phyloP scores from a whole-genome alignment of 1,139 yeast genomes.

The Suhomyces atakaporum region DNA sequence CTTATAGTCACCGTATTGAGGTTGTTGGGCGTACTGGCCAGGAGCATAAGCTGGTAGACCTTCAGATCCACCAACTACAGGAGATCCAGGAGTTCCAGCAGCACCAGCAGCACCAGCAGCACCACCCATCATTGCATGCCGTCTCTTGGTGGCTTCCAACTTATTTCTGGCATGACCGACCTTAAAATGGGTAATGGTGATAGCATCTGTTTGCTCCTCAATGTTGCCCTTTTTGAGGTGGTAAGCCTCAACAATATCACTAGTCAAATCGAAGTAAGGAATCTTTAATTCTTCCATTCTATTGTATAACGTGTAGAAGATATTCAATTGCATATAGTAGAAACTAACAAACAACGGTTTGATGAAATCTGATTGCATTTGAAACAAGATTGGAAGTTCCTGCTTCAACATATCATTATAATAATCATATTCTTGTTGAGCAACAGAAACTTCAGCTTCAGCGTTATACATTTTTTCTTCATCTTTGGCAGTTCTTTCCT shows the following conservation, averaged over 20 bases:
- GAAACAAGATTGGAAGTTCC: slow-evolving; percentile 84
- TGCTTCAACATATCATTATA: slow-evolving; percentile 91
- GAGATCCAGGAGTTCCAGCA: slow-evolving; percentile 17
- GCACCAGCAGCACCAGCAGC: slow-evolving; percentile 31
- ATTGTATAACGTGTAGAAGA: slow-evolving; percentile 86
- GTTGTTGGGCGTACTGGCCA: slow-evolving; percentile 28
- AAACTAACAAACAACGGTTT: slow-evolving; percentile 90
- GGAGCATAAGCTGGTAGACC: slow-evolving; percentile 22
- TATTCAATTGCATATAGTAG: slow-evolving; percentile 96
- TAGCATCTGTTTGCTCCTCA: slow-evolving; percentile 84
- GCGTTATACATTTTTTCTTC: slow-evolving; percentile 88
- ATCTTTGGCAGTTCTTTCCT: slow-evolving; percentile 81
- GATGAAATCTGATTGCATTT: slow-evolving; percentile 87
- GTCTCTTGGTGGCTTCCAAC: slow-evolving; percentile 76
- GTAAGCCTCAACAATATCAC: slow-evolving; percentile 84
- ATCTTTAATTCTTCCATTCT: slow-evolving; percentile 95
- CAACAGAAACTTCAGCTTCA: slow-evolving; percentile 85
- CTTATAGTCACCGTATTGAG: slow-evolving; percentile 25
- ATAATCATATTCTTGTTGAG: slow-evolving; percentile 94
- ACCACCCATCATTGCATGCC: slow-evolving; percentile 55
- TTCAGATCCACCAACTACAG: slow-evolving; percentile 19
- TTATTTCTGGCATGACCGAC: slow-evolving; percentile 84
- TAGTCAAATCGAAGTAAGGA: slow-evolving; percentile 84
- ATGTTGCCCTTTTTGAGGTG: slow-evolving; percentile 81
- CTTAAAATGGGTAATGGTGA: slow-evolving; percentile 86